These are phyloP conservation scores for Rubia occidens DNA, from an alignment of 305 asterid species.

Conservation along the genomic window DNA sequence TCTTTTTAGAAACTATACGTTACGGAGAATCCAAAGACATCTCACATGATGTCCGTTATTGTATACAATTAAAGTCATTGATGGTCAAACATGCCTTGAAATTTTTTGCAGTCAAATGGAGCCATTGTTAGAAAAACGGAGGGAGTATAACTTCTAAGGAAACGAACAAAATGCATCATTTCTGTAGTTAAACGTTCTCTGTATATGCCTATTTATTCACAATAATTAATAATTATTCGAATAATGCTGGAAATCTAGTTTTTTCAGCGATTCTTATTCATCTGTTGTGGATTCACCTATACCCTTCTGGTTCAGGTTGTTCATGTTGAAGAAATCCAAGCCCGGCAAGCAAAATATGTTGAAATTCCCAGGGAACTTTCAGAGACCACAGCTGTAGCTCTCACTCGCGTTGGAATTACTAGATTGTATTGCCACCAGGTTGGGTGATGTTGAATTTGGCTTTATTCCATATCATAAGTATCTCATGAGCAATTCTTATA, in stretches of 20 bases:
- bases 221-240: background rate
- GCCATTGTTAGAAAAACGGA: too few species aligned
- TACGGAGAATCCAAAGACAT: too few species aligned
- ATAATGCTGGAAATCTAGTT: background rate
- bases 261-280: slow-evolving; percentile 4
- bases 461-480: slow-evolving; percentile 13
- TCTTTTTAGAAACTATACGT: too few species aligned
- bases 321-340: slow-evolving; percentile 63
- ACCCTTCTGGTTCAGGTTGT: slow-evolving; percentile 54
- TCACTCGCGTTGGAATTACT: slow-evolving; percentile 51
- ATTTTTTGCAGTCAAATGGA: too few species aligned
- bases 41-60: too few species aligned
- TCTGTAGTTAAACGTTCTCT: background rate
- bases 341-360: slow-evolving; percentile 57
- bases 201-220: background rate
- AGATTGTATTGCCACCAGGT: slow-evolving; percentile 93
- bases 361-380: slow-evolving; percentile 71
- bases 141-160: background rate
- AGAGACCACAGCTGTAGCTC: slow-evolving; percentile 52
- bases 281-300: slow-evolving; percentile 17
- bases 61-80: too few species aligned
- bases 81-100: too few species aligned
- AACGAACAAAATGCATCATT: background rate
- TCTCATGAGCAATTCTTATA: too few species aligned
- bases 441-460: slow-evolving; percentile 14